These are phyloP conservation scores for Cladosporium sp. DNA, from an alignment of 2,329 filamentous ascomycete species.

Conservation along the genomic window DNA sequence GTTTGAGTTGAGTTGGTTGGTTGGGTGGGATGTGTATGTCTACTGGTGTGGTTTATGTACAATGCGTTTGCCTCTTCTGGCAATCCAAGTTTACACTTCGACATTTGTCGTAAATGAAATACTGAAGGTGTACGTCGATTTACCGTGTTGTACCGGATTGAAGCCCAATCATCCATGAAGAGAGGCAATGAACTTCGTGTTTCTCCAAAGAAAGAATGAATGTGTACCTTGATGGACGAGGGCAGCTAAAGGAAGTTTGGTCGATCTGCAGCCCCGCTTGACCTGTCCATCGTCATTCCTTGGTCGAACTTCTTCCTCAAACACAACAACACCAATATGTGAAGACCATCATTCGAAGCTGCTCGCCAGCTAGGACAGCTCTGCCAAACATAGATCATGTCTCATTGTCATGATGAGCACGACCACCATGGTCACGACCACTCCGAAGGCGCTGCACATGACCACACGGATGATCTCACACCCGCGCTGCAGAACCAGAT, in stretches of 20 bases:
- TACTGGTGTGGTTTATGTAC: not conserved
- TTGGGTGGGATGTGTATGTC: not conserved
- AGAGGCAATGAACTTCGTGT: too few species aligned
- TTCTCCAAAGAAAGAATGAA: too few species aligned
- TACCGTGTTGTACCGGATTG: too few species aligned
- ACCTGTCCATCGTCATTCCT: too few species aligned
- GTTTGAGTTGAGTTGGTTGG: constrained; percentile 44
- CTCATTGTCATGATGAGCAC: constrained; percentile 47
- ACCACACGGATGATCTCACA: constrained; percentile 87
- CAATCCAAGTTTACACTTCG: not conserved
- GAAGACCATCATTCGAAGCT: not conserved
- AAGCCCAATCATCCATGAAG: too few species aligned
- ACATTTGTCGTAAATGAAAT: too few species aligned
- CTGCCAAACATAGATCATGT: constrained; percentile 28
- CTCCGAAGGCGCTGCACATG: constrained; percentile 61
- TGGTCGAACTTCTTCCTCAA: not conserved
- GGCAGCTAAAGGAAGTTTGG: too few species aligned
- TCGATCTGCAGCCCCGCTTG: too few species aligned
- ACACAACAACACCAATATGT: constrained; percentile 11
- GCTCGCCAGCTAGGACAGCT: constrained; percentile 4
- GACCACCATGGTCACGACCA: constrained; percentile 45
- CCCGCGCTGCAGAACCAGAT: constrained; percentile 87
- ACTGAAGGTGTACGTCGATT: too few species aligned
- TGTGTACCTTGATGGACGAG: too few species aligned
- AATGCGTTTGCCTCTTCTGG: not conserved